phyloP scores from a whole-genome alignment of 192 early-diverging fungal species.

The Linnemannia schmuckeri region DNA sequence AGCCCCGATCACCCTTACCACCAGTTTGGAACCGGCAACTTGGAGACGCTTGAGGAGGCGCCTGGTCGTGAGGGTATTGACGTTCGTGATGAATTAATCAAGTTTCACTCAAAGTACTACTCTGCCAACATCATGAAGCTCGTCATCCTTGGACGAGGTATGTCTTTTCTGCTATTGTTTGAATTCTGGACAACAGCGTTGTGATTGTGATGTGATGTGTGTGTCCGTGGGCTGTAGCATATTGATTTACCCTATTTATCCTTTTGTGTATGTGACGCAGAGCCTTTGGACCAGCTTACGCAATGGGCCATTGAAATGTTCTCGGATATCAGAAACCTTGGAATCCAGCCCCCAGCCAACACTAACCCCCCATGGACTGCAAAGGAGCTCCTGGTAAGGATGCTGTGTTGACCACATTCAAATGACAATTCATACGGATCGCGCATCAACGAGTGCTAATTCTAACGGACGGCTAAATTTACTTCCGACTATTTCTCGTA shows the following conservation, averaged over 20 bases:
- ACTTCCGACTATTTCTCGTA: constrained; percentile 32
- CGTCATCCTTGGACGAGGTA: constrained; percentile 85
- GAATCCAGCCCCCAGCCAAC: constrained; percentile 76
- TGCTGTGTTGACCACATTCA: not conserved
- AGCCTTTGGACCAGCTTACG: constrained; percentile 88
- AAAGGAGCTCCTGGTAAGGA: constrained; percentile 73
- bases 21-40: constrained; percentile 94
- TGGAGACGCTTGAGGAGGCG: constrained; percentile 82
- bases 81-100: constrained; percentile 84
- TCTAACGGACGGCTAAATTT: not conserved
- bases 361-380: constrained; percentile 79
- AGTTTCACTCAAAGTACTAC: constrained; percentile 92
- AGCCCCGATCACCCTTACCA: constrained; percentile 84
- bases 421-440: not conserved
- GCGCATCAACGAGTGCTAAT: not conserved
- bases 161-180: not conserved
- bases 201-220: not conserved
- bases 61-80: constrained; percentile 80
- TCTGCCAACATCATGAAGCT: constrained; percentile 97
- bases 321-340: constrained; percentile 81
- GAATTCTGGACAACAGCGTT: not conserved
- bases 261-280: constrained; percentile 52
- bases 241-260: not conserved
- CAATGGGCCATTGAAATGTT: constrained; percentile 88
- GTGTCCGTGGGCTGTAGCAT: not conserved